Evolutionary conservation across 257 asterid species (phyloP).

Genomic region (Gentiana straminea): DNA sequence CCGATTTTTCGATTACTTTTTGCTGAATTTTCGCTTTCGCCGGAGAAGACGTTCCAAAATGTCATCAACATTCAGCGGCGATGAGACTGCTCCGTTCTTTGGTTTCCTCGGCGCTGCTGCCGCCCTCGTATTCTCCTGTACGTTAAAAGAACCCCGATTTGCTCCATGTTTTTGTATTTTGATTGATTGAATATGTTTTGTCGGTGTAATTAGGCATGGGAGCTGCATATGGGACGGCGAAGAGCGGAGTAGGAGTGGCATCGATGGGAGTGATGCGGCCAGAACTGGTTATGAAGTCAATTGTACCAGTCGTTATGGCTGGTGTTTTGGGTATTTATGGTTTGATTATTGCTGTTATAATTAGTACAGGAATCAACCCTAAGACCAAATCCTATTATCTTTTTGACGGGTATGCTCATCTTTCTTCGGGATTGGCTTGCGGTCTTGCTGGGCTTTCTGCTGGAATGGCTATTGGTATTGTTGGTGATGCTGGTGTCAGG

Average conservation of each 20-base stretch:
- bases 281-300: constrained; percentile 24
- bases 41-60: constrained; percentile 1
- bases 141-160: not conserved
- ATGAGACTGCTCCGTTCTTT: constrained; percentile 27
- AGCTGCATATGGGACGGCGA: constrained; percentile 29
- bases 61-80: constrained; percentile 23
- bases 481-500: constrained; percentile 32
- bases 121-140: constrained; percentile 35
- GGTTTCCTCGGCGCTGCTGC: constrained; percentile 31
- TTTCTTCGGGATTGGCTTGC: constrained; percentile 26
- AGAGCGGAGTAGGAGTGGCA: constrained; percentile 25
- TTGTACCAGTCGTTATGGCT: constrained; percentile 35
- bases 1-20: constrained; percentile 7
- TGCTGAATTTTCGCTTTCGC: not conserved
- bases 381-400: constrained; percentile 22
- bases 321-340: constrained; percentile 35
- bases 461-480: constrained; percentile 33
- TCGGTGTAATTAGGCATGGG: constrained; percentile 20
- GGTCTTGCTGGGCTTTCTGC: constrained; percentile 39
- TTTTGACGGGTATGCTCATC: constrained; percentile 21
- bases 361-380: constrained; percentile 25
- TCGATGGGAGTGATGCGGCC: constrained; percentile 33
- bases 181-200: not conserved
- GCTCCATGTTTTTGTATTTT: too few species aligned
- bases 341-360: constrained; percentile 25